Evolutionary conservation across 176 grass and related monocot genomes (phyloP).

Genomic region (Phragmites australis): DNA sequence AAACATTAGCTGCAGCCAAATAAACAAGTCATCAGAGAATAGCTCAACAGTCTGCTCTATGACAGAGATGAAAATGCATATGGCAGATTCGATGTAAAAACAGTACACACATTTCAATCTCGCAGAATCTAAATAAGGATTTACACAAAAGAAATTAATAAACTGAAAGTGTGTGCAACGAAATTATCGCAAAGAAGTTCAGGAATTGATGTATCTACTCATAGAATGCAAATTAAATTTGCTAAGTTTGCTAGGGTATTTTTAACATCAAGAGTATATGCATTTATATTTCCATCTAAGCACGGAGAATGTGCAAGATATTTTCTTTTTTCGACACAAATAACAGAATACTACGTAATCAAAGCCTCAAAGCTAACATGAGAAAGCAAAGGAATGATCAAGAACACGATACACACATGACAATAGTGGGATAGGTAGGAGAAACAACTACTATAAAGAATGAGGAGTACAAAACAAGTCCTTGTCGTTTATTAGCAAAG

Average conservation of each 20-base stretch:
- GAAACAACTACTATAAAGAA: background rate
- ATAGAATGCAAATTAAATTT: background rate
- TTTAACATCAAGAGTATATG: background rate
- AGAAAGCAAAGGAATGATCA: background rate
- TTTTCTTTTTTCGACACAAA: background rate
- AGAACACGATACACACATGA: background rate
- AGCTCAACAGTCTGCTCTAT: background rate
- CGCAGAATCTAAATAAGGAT: background rate
- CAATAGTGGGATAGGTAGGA: conserved; percentile 2
- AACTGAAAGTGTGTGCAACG: background rate
- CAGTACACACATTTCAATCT: background rate
- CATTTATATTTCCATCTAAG: background rate
- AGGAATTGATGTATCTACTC: background rate
- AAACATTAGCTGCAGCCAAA: conserved; percentile 85
- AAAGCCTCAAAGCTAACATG: conserved; percentile 6
- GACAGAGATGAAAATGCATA: conserved; percentile 18
- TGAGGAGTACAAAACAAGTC: background rate
- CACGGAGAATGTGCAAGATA: background rate
- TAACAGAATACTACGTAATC: background rate
- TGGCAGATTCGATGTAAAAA: conserved; percentile 10
- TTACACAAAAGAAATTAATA: background rate
- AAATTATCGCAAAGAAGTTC: background rate
- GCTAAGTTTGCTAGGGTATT: no score
- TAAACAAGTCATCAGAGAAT: conserved; percentile 29
- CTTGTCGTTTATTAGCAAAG: background rate